Evolutionary conservation across 1,139 yeast genomes (phyloP), one percentile per base, ranked within the genome.

Genomic region (Saccharomyces pastorianus): DNA sequence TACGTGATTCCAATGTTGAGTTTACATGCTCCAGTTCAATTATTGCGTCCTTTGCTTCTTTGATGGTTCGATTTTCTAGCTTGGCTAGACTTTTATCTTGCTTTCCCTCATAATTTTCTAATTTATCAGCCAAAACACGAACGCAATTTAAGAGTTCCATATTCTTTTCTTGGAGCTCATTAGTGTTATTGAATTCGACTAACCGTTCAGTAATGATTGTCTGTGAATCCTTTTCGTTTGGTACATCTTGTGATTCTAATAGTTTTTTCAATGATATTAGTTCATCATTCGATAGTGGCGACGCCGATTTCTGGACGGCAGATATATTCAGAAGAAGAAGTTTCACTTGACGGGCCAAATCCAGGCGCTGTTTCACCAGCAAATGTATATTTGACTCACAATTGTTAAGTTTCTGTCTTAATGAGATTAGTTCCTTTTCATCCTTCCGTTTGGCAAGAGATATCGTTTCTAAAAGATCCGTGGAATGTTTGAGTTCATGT

Each of bases 291-390:
- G 83, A 73, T 38, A 88, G 72, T 5, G 90, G 87, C 41, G 38
- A 32, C 6, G 38, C 14, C 14, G 6, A 6, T 32, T 11, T 32
- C 38, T 32, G 38, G 2, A 76, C 75, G 11, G 78, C 81, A 48
- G 83, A 76, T 13, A 83, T 73, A 32, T 32, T 32, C 14, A 13
- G 6, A 32, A 91, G 75, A 51, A 89, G 76, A 54, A 78, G 79
- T 61, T 88, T 88, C 17, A 91, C 79, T 68, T 93, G 98, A 47
- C 85, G 80, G 8, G 95, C 88, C 46, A 90, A 73, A 63, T 91
- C 97, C 38, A 77, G 73, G 52, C 85, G 80, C 60, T 86, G 82
- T 59, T 78, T 80, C 55, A 76, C 76, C 65, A 83, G 68, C 2
- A 77, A 71, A 2, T 69, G 69, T 7, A 78, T 70, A 58, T 80